These are phyloP conservation scores for Sisymbrium altissimum DNA, from an alignment of 345 rosid genomes.

Conservation along the genomic window DNA sequence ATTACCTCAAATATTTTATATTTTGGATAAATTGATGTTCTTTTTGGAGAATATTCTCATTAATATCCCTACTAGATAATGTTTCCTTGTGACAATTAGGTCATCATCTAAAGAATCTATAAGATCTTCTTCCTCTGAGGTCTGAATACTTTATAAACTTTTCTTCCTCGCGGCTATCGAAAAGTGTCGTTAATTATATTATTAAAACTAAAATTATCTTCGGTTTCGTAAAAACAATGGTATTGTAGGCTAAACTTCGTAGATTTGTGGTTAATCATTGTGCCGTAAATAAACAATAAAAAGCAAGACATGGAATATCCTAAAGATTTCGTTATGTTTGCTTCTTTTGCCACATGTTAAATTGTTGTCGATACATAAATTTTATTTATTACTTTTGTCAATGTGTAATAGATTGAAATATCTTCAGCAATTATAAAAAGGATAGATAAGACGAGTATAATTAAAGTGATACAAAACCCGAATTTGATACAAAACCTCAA, in stretches of 20 bases:
- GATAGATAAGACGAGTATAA: slow-evolving; percentile 6
- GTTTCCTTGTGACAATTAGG: slow-evolving; percentile 29
- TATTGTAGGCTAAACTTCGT: slow-evolving; percentile 25
- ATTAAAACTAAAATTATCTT: not conserved
- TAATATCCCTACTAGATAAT: not conserved
- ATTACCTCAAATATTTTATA: not conserved
- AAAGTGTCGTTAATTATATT: slow-evolving; percentile 12
- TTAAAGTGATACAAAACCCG: not conserved
- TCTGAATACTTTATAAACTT: not conserved
- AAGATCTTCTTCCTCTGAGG: slow-evolving; percentile 22
- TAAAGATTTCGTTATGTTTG: slow-evolving; percentile 32
- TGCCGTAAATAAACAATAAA: slow-evolving; percentile 25
- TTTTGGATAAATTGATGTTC: not conserved
- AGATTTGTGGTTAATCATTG: slow-evolving; percentile 34
- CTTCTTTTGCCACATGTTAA: slow-evolving; percentile 38
- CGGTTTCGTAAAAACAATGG: not conserved
- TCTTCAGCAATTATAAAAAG: slow-evolving; percentile 7
- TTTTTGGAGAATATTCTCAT: slow-evolving; percentile 8
- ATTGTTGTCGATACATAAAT: slow-evolving; percentile 16
- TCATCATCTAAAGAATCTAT: slow-evolving; percentile 27
- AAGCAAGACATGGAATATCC: slow-evolving; percentile 37
- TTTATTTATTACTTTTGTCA: slow-evolving; percentile 4
- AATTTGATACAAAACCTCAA: too few relatives aligned
- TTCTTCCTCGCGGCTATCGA: slow-evolving; percentile 28
- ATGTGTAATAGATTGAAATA: not conserved